phyloP scores from a whole-genome alignment of 345 rosid genomes.

The Aquilaria sinensis region DNA sequence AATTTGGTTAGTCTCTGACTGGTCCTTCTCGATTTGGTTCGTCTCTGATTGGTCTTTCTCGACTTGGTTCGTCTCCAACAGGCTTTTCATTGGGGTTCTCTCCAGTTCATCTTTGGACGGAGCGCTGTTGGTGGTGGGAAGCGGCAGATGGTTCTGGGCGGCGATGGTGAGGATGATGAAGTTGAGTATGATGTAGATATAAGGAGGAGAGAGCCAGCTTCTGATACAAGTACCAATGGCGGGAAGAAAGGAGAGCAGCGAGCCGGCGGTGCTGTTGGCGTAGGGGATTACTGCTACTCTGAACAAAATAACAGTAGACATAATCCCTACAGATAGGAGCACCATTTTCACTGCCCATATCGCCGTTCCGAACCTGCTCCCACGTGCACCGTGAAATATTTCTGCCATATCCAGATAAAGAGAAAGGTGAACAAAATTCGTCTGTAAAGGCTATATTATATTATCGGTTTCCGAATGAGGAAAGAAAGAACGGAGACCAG shows the following conservation, averaged over 20 bases:
- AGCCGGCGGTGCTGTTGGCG: conserved; percentile 14
- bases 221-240: conserved; percentile 24
- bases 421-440: not conserved
- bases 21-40: not conserved
- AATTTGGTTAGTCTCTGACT: conserved; percentile 5
- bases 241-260: conserved; percentile 19
- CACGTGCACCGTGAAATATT: not conserved
- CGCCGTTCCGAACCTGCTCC: conserved; percentile 16
- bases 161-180: conserved; percentile 40
- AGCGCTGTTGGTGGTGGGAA: conserved; percentile 6
- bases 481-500: no score
- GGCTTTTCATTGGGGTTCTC: no score
- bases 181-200: conserved; percentile 41
- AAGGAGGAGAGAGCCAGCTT: conserved; percentile 36
- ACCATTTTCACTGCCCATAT: conserved; percentile 28
- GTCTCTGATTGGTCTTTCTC: not conserved
- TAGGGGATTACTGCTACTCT: conserved; percentile 32
- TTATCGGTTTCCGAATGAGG: no score
- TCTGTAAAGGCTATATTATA: no score
- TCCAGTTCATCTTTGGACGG: no score
- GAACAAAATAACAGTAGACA: conserved; percentile 29
- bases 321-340: conserved; percentile 22
- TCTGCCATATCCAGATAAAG: not conserved
- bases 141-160: conserved; percentile 9
- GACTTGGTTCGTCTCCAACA: not conserved